A percentile compares a stretch with the other conserved stretches of the same genome.
Conservation (phyloP, 2,329 filamentous ascomycete species). For the Thyridium curvatum region DNA sequence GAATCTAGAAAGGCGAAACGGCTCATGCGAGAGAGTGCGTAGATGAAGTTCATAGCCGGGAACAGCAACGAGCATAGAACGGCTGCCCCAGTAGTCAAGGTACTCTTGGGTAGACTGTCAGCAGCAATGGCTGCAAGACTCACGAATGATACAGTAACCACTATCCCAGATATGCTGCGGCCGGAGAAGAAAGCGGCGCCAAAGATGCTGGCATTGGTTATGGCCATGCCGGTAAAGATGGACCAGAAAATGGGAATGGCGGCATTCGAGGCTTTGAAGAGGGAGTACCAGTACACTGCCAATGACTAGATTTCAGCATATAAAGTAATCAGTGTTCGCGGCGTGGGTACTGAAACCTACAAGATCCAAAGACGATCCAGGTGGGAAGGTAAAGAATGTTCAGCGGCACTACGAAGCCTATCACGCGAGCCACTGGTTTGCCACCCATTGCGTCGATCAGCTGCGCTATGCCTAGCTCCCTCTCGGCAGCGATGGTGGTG, state of each 20-base stretch:
- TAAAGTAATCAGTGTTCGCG: slow-evolving; percentile 31
- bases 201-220: slow-evolving; percentile 63
- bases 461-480: slow-evolving; percentile 82
- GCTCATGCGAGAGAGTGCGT: slow-evolving; percentile 83
- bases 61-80: slow-evolving; percentile 74
- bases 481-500: slow-evolving; percentile 77
- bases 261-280: slow-evolving; percentile 20
- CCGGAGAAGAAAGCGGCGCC: slow-evolving; percentile 27
- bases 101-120: slow-evolving; percentile 41
- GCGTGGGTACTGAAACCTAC: slow-evolving; percentile 56
- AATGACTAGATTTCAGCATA: neutral
- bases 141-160: slow-evolving; percentile 6
- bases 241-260: slow-evolving; percentile 33
- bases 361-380: slow-evolving; percentile 75
- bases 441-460: slow-evolving; percentile 88
- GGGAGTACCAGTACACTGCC: slow-evolving; percentile 20
- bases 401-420: slow-evolving; percentile 67
- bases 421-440: slow-evolving; percentile 73
- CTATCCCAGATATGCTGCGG: slow-evolving; percentile 10
- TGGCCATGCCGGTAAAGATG: slow-evolving; percentile 38
- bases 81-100: slow-evolving; percentile 61
- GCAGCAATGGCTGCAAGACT: slow-evolving; percentile 9
- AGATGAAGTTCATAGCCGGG: slow-evolving; percentile 65
- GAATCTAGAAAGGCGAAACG: slow-evolving; percentile 74
- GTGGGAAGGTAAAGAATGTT: slow-evolving; percentile 73